Base-by-base conservation (phyloP, 352 stramenopile genomes). In the Phytophthora syringae region DNA sequence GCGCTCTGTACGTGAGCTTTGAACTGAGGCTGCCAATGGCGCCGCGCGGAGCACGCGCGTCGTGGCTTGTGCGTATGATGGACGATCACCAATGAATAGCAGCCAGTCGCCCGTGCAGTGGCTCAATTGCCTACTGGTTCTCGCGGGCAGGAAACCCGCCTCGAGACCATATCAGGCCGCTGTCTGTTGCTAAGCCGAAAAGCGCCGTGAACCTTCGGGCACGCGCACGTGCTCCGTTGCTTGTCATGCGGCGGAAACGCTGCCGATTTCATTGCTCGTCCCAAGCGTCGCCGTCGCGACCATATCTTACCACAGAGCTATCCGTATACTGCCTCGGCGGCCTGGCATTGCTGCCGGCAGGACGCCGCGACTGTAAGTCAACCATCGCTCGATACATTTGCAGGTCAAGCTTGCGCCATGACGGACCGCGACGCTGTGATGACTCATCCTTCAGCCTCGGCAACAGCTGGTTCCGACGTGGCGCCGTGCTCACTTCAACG, bases 401-500 rank as follows among this genome's bases (percentile, higher is more conserved):
- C n/a, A n/a, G n/a, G n/a, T n/a, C n/a, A n/a, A n/a, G n/a, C n/a
- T n/a, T n/a, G n/a, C n/a, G n/a, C n/a, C n/a, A n/a, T n/a, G n/a
- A n/a, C n/a, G n/a, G n/a, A n/a, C 42, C 12, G 7, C 40, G 10
- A 37, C 20, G 53, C 20, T n/a, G 40, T 28, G 54, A 45, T 62
- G 43, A 39, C 42, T 54, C 21, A 37, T 52, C 21, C 32, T 45
- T 40, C 47, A 53, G 27, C 5, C 9, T 16, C 16, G 7, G 24
- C n/a, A n/a, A 24, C 47, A 40, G 47, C 47, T 53, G 27, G 7
- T 16, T 1, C 6, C 25, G 21, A 34, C 43, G 42, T 36, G 7
- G 20, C 16, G 18, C 51, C 28, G 20, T 34, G 27, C 13, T 37
- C 56, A 64, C 56, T 52, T 57, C 56, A 57, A 56, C 56, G 24